Evolutionary conservation across 2,329 filamentous ascomycete genomes (phyloP).

Genomic region (Aschersonia sp.): DNA sequence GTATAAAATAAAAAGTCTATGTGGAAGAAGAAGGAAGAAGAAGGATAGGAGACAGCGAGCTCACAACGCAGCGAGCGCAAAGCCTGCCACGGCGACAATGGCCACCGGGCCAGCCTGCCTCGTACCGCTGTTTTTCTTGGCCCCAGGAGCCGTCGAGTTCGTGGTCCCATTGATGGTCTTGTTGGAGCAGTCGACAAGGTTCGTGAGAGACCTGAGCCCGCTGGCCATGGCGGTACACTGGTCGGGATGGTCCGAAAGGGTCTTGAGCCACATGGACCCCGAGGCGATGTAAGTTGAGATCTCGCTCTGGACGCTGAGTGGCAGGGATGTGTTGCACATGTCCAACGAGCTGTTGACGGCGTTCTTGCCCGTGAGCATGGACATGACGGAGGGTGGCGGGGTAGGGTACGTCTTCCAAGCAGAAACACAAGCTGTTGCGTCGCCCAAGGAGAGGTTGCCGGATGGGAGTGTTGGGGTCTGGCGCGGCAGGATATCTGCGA

Average conservation of each 20-base stretch:
- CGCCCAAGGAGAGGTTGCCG: neutral
- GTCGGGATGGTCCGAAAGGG: conserved; percentile 12
- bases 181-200: conserved; percentile 1
- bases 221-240: conserved; percentile 9
- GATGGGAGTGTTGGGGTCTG: conserved; percentile 6
- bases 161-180: conserved; percentile 1
- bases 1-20: too few species aligned
- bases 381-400: conserved; percentile 14
- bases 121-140: conserved; percentile 8
- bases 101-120: conserved; percentile 14
- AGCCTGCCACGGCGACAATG: conserved; percentile 15
- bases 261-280: conserved; percentile 15
- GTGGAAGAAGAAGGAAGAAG: neutral
- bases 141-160: conserved; percentile 6
- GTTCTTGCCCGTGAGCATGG: conserved; percentile 10
- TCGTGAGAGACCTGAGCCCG: too few species aligned
- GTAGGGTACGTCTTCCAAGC: conserved; percentile 14
- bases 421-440: conserved; percentile 6
- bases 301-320: conserved; percentile 15
- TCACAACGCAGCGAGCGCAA: conserved; percentile 16
- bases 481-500: conserved; percentile 11
- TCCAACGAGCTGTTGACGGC: conserved; percentile 9
- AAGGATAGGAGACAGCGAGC: neutral
- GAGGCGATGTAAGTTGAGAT: conserved; percentile 17
- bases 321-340: conserved; percentile 16